Evolutionary conservation across 169 alveolate species (phyloP).

Genomic region (Eimeria acervulina): DNA sequence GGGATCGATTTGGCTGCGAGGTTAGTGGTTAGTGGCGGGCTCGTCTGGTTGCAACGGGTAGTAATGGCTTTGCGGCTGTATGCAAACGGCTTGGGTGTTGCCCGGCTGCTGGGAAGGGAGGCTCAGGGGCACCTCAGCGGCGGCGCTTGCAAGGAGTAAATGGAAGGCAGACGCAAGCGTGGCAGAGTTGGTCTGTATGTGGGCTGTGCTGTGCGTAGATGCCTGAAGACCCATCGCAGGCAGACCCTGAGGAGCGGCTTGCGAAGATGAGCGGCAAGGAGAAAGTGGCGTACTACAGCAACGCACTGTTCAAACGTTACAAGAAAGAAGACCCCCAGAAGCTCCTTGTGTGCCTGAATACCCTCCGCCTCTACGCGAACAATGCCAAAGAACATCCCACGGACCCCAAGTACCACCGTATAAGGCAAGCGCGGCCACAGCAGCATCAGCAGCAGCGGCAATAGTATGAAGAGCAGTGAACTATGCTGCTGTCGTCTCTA

Average conservation of each 20-base stretch:
- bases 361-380: slow-evolving; percentile 84
- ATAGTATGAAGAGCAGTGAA: not conserved
- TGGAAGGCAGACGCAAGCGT: not conserved
- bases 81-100: not conserved
- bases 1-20: slow-evolving; percentile 87
- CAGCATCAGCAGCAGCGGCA: not conserved
- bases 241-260: slow-evolving; percentile 68
- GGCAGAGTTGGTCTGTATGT: not conserved
- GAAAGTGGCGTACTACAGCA: slow-evolving; percentile 87
- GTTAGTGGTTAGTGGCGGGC: slow-evolving; percentile 67
- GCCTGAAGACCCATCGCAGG: slow-evolving; percentile 79
- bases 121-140: not conserved
- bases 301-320: slow-evolving; percentile 83
- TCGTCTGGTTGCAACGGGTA: not conserved
- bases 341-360: slow-evolving; percentile 82
- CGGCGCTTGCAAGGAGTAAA: not conserved
- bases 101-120: not conserved
- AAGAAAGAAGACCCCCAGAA: slow-evolving; percentile 82
- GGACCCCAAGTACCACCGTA: slow-evolving; percentile 86
- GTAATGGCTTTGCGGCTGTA: not conserved
- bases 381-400: slow-evolving; percentile 86
- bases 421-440: slow-evolving; percentile 82
- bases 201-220: slow-evolving; percentile 71
- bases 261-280: slow-evolving; percentile 83
- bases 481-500: not conserved